Percentiles rank a stretch among this genome's conserved stretches.
Evolutionary conservation across 2,329 filamentous ascomycete species (phyloP).

Genomic region (Mycosphaerella sp.): DNA sequence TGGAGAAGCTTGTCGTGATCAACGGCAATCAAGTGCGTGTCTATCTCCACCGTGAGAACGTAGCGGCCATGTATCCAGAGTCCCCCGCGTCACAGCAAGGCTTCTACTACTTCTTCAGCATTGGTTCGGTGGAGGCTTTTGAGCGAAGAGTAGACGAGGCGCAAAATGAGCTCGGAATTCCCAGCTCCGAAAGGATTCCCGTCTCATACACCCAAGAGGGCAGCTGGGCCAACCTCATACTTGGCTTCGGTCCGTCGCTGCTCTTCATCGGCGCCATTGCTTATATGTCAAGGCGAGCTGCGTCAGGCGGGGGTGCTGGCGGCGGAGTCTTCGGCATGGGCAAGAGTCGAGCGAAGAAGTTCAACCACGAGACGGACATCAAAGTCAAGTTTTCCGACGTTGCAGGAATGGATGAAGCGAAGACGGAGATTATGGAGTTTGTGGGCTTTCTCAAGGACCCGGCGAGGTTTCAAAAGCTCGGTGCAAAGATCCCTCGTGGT

Average conservation of each 20-base stretch:
- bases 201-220: slow-evolving; percentile 79
- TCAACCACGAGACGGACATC: slow-evolving; percentile 93
- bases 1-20: slow-evolving; percentile 82
- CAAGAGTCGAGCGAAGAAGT: slow-evolving; percentile 91
- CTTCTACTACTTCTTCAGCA: slow-evolving; percentile 88
- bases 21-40: slow-evolving; percentile 73
- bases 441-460: slow-evolving; percentile 95
- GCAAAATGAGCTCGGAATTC: slow-evolving; percentile 80
- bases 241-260: slow-evolving; percentile 81
- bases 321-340: slow-evolving; percentile 86
- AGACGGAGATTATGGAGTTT: slow-evolving; percentile 98
- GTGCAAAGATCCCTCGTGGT: slow-evolving; percentile 94
- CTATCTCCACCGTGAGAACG: slow-evolving; percentile 68
- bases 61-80: slow-evolving; percentile 66
- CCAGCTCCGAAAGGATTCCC: slow-evolving; percentile 80
- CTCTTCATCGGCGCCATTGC: slow-evolving; percentile 77
- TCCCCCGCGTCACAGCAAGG: slow-evolving; percentile 60
- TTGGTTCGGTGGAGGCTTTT: slow-evolving; percentile 89
- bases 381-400: slow-evolving; percentile 97
- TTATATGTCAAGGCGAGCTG: slow-evolving; percentile 71
- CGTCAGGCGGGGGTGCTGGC: slow-evolving; percentile 54
- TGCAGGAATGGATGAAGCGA: slow-evolving; percentile 96
- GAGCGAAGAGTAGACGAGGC: slow-evolving; percentile 83
- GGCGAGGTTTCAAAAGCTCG: slow-evolving; percentile 83
- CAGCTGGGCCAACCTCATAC: slow-evolving; percentile 61